Evolutionary conservation across 805 yeast genomes (phyloP), one percentile per base, ranked within the genome.

Genomic region (Wickerhamiella sergipiensis): DNA sequence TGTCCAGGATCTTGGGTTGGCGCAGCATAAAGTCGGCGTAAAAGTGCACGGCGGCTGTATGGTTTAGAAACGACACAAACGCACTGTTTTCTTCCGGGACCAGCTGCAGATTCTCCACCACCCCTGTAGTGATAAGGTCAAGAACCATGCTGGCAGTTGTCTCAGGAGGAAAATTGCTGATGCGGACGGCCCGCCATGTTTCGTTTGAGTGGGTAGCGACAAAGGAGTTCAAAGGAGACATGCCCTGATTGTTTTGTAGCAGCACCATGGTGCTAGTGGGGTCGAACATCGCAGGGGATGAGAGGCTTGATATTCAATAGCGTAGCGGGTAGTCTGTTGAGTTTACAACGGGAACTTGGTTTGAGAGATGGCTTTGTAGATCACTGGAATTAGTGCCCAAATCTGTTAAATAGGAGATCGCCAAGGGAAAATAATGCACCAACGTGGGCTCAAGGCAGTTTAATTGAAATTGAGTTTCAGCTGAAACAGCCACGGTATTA

Each of bases 11-110:
- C 43, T 82, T 78, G 55, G 89, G 72, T 63, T 89, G 79, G 63
- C 86, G 87, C 63, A 90, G 73, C 48, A 85, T 82, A 40, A 95
- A 94, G 69, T 89, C 97, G 0, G 95, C 85, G 67, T 88, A 96
- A 70, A 92, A 92, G 57, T 87, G 77, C 53, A 87, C 72, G 0
- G 97, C 97, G 29, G 92, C 77, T 57, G 85, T 81, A 64, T 83
- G 90, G 65, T 88, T 95, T 52, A 90, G 72, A 65, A 92, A 90
- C 5, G 95, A 83, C 43, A 90, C 76, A 63, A 86, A 86, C 2
- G 95, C 96, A 72, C 95, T 88, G 71, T 79, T 80, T 66, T 86
- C 88, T 38, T 82, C 78, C 1, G 92, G 88, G n/a, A 88, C 69
- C 52, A 89, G 75, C 43, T 60, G 54, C 45, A 86, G 79, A 50